A percentile compares a stretch with the other conserved stretches of the same genome.
Conservation (phyloP, 1,284 basidiomycete species). For the Mycosarcoma mackinlayi region DNA sequence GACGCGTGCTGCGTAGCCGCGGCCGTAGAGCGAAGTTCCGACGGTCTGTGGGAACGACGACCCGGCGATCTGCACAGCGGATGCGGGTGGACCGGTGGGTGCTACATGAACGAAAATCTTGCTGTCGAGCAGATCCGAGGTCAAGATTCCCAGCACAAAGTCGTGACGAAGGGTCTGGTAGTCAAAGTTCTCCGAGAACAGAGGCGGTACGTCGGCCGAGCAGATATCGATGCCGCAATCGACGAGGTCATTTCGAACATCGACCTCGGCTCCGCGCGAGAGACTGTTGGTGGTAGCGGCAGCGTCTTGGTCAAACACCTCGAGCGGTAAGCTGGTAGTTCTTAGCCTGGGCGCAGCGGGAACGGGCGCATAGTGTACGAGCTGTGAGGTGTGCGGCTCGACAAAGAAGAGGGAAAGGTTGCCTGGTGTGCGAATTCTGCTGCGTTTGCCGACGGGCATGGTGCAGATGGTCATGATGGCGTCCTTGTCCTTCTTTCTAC, state of each 20-base stretch:
- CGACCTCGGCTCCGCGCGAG: conserved; percentile 73
- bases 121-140: conserved; percentile 93
- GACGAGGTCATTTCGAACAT: conserved; percentile 85
- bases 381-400: conserved; percentile 62
- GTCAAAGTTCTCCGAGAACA: conserved; percentile 99
- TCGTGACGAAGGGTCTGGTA: conserved; percentile 90
- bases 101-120: conserved; percentile 90
- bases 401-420: conserved; percentile 60
- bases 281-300: conserved; percentile 38
- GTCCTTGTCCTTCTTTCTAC: conserved; percentile 86
- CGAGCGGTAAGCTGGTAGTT: conserved; percentile 62
- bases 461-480: conserved; percentile 83
- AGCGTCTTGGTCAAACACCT: conserved; percentile 52
- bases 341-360: conserved; percentile 57
- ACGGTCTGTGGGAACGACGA: conserved; percentile 76
- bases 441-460: conserved; percentile 36
- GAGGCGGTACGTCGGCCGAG: conserved; percentile 89
- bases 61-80: conserved; percentile 30
- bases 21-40: conserved; percentile 83
- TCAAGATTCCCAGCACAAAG: conserved; percentile 95
- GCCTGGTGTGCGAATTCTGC: conserved; percentile 47
- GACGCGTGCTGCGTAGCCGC: conserved; percentile 61
- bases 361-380: conserved; percentile 67
- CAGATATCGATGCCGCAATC: conserved; percentile 75
- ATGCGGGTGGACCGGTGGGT: conserved; percentile 43